Percentiles rank a stretch among this genome's conserved stretches.
phyloP scores from a whole-genome alignment of 176 grass and related monocot species.

The Bonia amplexicaulis region DNA sequence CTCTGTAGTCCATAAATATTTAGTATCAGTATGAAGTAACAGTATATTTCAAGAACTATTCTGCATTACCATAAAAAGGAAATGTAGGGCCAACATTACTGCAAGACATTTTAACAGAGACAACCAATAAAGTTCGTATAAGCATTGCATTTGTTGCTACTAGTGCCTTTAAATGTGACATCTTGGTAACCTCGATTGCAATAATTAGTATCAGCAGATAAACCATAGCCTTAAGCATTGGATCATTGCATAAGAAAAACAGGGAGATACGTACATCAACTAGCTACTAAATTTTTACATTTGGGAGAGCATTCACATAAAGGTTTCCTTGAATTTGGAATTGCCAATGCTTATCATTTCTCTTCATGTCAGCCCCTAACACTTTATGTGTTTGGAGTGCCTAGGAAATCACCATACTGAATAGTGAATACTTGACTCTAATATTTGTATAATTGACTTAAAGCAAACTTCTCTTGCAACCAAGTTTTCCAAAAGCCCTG shows the following conservation, averaged over 20 bases:
- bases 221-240: background rate
- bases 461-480: background rate
- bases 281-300: background rate
- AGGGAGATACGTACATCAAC: background rate
- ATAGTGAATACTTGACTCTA: background rate
- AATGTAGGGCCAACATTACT: background rate
- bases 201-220: background rate
- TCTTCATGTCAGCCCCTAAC: background rate
- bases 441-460: background rate
- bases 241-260: background rate
- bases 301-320: background rate
- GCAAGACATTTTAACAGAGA: background rate
- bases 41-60: constrained; percentile 7
- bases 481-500: background rate
- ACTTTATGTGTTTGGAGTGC: background rate
- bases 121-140: background rate
- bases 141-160: background rate
- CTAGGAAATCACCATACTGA: background rate
- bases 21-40: constrained; percentile 2
- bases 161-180: background rate
- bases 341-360: background rate
- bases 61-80: background rate
- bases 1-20: constrained; percentile 51
- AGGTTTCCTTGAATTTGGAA: background rate
- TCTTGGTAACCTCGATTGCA: background rate